Base-by-base conservation (phyloP, 202 grass and related monocot genomes). In the Setaria italica region DNA sequence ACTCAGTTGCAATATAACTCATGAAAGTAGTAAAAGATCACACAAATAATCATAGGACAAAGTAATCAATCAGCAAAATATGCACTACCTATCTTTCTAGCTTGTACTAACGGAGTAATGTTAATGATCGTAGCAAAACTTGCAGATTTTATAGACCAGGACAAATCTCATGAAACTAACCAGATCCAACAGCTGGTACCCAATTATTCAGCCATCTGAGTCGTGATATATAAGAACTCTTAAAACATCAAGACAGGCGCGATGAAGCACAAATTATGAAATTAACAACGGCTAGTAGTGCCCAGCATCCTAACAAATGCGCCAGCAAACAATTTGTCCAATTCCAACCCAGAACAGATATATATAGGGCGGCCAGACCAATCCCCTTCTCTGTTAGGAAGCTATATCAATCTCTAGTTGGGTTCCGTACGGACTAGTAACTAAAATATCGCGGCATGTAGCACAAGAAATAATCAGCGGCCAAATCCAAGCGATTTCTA, bases 331-430 rank as follows among this genome's bases (percentile, higher is more conserved):
- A 71, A 77, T 53, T 54, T 50, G 42, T 50, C 25, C 35, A 62
- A 83, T 5, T 48, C 53, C 13, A 77, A 45, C 37, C 4, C n/a
- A 29, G 3, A 60, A 25, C 33, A 64, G 10, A 54, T 25, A 50
- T 80, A 74, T 83, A 83, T 42, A 68, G 56, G 47, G 14, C 30
- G 25, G 17, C 2, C 11, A 72, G 45, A 33, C 13, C 34, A 74
- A 53, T 70, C n/a, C 21, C 37, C 25, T 56, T 35, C 7, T 21
- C 42, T 25, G 30, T 53, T 53, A 82, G 16, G 32, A 60, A 49
- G 3, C 48, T 20, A 37, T 5, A 68, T 6, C 10, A 9, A 76
- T 83, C 16, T 90, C 59, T 84, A 87, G 68, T 42, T 47, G 75
- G 54, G 67, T 50, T 64, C 67, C 16, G 16, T 35, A 35, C 9